A percentile compares a stretch with the other conserved stretches of the same genome.
These are phyloP conservation scores for Aspergillus glaucus DNA, from an alignment of 2,329 filamentous ascomycete genomes.

Conservation along the genomic window DNA sequence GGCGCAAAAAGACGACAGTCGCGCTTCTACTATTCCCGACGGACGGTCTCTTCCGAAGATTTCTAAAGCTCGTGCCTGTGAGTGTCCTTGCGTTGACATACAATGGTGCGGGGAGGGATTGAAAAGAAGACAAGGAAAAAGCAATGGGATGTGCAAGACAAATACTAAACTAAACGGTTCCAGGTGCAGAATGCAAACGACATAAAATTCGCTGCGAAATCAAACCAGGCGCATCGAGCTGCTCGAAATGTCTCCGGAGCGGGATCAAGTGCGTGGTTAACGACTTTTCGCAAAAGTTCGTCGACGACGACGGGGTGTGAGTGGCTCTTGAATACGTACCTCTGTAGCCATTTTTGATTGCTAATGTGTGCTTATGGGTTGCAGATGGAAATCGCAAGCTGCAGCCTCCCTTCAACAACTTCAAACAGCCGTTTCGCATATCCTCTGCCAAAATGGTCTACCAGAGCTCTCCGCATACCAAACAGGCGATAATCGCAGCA, in stretches of 20 bases:
- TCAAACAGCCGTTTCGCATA: conserved; percentile 40
- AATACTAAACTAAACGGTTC: conserved; percentile 4
- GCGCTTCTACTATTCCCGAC: conserved; percentile 15
- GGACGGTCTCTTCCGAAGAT: conserved; percentile 23
- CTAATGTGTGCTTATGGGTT: neutral
- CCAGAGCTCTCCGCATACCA: conserved; percentile 37
- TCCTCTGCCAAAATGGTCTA: conserved; percentile 39
- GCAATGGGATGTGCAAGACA: neutral
- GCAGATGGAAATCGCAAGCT: conserved; percentile 43
- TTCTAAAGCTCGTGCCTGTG: conserved; percentile 38
- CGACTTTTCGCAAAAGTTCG: conserved; percentile 50
- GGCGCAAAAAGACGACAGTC: conserved; percentile 19
- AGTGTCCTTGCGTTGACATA: conserved; percentile 11
- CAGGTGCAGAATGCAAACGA: conserved; percentile 46
- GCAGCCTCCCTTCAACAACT: conserved; percentile 37
- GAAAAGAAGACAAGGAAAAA: neutral
- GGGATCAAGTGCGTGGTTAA: conserved; percentile 50
- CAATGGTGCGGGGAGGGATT: neutral
- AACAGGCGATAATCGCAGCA: conserved; percentile 21
- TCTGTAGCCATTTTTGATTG: neutral
- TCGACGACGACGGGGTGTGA: conserved; percentile 49
- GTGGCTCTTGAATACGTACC: conserved; percentile 13
- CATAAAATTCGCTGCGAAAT: conserved; percentile 53
- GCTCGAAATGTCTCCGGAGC: conserved; percentile 45
- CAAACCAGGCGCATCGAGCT: conserved; percentile 40